phyloP scores from a whole-genome alignment of 106 monocot genomes.

The Iris macrosiphon region DNA sequence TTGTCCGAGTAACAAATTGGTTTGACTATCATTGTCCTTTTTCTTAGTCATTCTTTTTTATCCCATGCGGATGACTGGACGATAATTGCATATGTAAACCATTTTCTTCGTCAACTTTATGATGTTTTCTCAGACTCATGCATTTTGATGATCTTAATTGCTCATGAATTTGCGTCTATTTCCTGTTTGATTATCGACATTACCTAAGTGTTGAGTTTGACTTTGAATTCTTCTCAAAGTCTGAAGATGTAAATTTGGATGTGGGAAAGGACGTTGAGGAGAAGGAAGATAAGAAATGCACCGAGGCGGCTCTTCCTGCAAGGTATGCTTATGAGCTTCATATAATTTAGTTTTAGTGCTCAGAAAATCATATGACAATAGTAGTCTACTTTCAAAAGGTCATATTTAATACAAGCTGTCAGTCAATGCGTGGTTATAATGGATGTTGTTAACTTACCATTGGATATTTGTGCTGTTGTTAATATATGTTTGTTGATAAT shows the following conservation, averaged over 20 bases:
- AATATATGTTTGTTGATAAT: not conserved
- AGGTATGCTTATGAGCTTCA: slow-evolving; percentile 32
- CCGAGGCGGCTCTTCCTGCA: slow-evolving; percentile 19
- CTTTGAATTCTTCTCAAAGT: slow-evolving; percentile 42
- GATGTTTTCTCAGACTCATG: too few relatives aligned
- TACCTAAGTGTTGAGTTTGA: too few relatives aligned
- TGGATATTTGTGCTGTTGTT: not conserved
- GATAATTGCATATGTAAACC: too few relatives aligned
- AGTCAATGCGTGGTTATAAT: not conserved
- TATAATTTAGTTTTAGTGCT: too few relatives aligned
- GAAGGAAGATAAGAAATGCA: slow-evolving; percentile 20
- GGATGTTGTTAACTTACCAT: not conserved
- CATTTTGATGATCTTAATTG: too few relatives aligned
- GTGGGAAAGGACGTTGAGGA: slow-evolving; percentile 23
- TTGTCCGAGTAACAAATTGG: too few relatives aligned
- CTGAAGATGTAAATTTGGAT: slow-evolving; percentile 38
- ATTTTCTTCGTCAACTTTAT: too few relatives aligned
- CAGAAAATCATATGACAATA: not conserved
- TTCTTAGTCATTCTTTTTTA: too few relatives aligned
- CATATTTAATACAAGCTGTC: not conserved
- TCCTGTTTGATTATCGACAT: too few relatives aligned
- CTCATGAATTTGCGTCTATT: too few relatives aligned
- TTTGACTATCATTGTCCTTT: too few relatives aligned
- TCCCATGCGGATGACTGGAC: too few relatives aligned
- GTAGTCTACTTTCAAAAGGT: not conserved